Evolutionary conservation across 2,329 filamentous ascomycete species (phyloP).

Genomic region (Dactylellina parvicollis): DNA sequence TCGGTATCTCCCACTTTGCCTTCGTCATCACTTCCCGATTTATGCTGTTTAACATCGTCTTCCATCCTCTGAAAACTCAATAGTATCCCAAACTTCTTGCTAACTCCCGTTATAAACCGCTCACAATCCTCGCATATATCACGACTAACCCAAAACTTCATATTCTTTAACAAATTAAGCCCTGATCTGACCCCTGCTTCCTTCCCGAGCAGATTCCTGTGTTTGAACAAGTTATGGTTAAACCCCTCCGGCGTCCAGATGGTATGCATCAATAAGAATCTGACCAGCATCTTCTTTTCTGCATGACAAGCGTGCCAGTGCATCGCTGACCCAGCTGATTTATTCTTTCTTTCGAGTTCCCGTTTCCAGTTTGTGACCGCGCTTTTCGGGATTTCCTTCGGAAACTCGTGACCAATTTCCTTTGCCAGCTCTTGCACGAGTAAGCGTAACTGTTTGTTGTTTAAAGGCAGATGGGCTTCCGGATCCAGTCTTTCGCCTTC

Average conservation of each 20-base stretch:
- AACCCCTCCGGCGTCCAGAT: slow-evolving; percentile 34
- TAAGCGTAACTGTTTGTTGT: slow-evolving; percentile 26
- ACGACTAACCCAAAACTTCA: slow-evolving; percentile 43
- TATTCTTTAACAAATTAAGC: slow-evolving; percentile 21
- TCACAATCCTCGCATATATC: slow-evolving; percentile 47
- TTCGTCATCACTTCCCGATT: background rate
- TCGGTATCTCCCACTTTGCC: background rate
- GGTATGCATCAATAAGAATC: slow-evolving; percentile 38
- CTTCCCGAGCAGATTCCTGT: slow-evolving; percentile 24
- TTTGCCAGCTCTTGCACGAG: slow-evolving; percentile 33
- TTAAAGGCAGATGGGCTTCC: slow-evolving; percentile 16
- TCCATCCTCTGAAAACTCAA: slow-evolving; percentile 42
- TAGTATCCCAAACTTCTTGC: slow-evolving; percentile 30
- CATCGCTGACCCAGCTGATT: slow-evolving; percentile 16
- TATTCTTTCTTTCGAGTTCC: slow-evolving; percentile 37
- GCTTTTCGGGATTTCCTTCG: slow-evolving; percentile 32
- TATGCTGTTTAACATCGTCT: background rate
- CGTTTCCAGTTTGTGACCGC: slow-evolving; percentile 34
- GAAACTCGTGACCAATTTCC: slow-evolving; percentile 41
- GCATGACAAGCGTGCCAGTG: slow-evolving; percentile 44
- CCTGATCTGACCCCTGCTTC: slow-evolving; percentile 22
- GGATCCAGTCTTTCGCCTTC: slow-evolving; percentile 28
- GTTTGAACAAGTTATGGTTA: slow-evolving; percentile 32
- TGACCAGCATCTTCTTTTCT: slow-evolving; percentile 48
- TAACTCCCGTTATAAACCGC: slow-evolving; percentile 27